A percentile compares a stretch with the other conserved stretches of the same genome.
Conservation (phyloP, 2,329 filamentous ascomycete species). For the Helotiales sp. region DNA sequence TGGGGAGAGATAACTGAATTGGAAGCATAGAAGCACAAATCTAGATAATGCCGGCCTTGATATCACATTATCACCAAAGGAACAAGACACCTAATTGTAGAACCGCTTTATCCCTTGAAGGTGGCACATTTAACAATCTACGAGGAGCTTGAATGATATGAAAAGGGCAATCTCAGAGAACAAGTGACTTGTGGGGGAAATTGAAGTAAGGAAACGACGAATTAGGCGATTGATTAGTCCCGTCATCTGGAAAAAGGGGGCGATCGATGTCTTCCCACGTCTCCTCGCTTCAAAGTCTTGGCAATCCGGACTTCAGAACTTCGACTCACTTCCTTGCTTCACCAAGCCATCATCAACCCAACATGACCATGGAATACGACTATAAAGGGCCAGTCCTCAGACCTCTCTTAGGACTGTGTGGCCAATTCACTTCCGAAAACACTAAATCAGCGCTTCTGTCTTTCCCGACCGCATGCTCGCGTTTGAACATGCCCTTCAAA, state of each 20-base stretch:
- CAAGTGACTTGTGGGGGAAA: no score
- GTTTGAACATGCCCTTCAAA: slow-evolving; percentile 39
- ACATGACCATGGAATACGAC: slow-evolving; percentile 15
- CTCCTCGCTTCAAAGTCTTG: neutral
- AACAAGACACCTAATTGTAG: no score
- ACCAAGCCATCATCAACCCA: neutral
- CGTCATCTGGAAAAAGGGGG: neutral
- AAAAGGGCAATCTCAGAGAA: no score
- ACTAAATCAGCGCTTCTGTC: slow-evolving; percentile 43
- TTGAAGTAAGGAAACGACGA: no score
- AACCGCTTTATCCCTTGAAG: no score
- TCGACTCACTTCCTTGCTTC: neutral
- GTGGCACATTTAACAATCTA: no score
- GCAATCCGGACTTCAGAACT: neutral
- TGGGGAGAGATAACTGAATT: no score
- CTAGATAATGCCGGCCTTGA: no score
- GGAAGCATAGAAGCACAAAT: no score
- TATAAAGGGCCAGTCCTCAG: slow-evolving; percentile 16
- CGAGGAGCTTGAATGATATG: no score
- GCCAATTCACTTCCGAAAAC: slow-evolving; percentile 43
- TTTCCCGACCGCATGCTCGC: slow-evolving; percentile 39
- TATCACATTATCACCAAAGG: no score
- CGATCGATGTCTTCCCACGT: neutral
- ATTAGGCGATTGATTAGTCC: neutral
- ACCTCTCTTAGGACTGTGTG: slow-evolving; percentile 43